Base-by-base conservation (phyloP, 352 stramenopile species). In the Blastocystis sp. region DNA sequence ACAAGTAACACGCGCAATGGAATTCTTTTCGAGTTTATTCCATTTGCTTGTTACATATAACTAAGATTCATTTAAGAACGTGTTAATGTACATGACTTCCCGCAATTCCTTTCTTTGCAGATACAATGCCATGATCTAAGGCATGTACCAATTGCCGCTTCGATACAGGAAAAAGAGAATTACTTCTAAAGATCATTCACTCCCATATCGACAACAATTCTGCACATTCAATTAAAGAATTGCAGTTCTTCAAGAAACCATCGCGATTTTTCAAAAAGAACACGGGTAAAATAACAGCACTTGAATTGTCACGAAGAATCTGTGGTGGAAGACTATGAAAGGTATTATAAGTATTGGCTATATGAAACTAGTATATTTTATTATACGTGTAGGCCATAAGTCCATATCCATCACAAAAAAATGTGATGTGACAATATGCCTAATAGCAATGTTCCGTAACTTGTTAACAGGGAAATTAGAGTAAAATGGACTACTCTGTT, bases 381-480 rank as follows among this genome's bases (percentile, higher is more conserved):
- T 4, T n/a, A 15, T 30, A 89, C 78, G n/a, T 54, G 15, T 58
- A 1, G 87, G 87, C 87, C 87, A 90, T 22, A 90, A 48, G 27
- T 90, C 87, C 87, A 90, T 90, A 42, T 90, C 87, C 11, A 81
- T 44, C 40, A 90, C 56, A 6, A 89, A 60, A 77, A 90, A 90
- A 42, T 90, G 87, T 7, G 87, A 66, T 19, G 87, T 89, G 37
- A 19, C n/a, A 13, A 90, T 60, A 48, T 89, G 58, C 15, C 58
- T 19, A 75, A 90, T 90, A 9, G 76, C 87, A 58, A 90, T 70
- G 58, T 90, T 90, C 0, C 87, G 75, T 22, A 90, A 56, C 13
- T 60, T 57, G 59, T 90, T 90, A 4, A 90, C 59, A 27, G 87
- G 87, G 37, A 87, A 90, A 35, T 89, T 42, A 30, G 33, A 54